Evolutionary conservation across 495 filamentous ascomycete species (phyloP).

Genomic region (Penicillium lagena): DNA sequence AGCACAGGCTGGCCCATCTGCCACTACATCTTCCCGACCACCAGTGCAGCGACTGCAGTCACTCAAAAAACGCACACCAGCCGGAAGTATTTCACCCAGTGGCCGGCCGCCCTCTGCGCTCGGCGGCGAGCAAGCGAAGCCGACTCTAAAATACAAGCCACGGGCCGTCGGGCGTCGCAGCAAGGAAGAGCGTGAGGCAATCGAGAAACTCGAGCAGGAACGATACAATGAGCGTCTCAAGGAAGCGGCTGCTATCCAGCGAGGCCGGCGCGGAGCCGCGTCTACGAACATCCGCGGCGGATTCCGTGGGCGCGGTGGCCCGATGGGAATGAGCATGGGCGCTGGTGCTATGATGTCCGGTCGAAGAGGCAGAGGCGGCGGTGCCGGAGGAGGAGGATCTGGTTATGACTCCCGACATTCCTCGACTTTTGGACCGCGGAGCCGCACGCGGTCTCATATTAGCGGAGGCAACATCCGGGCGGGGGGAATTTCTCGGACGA

Average conservation of each 20-base stretch:
- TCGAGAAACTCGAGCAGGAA: constrained; percentile 41
- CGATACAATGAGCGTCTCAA: constrained; percentile 36
- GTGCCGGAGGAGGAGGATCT: constrained; percentile 13
- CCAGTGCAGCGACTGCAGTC: constrained; percentile 40
- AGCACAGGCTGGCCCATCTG: constrained; percentile 3
- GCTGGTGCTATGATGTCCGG: constrained; percentile 9
- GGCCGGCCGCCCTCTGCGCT: constrained; percentile 16
- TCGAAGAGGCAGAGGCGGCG: constrained; percentile 8
- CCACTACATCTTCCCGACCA: constrained; percentile 17
- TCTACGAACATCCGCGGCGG: constrained; percentile 17
- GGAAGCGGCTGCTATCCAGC: constrained; percentile 38
- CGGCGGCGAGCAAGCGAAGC: constrained; percentile 25
- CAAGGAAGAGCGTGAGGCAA: constrained; percentile 47
- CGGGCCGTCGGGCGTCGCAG: constrained; percentile 39
- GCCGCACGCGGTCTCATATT: constrained; percentile 21
- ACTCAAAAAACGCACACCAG: constrained; percentile 31
- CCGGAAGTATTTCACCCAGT: constrained; percentile 30
- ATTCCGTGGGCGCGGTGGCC: constrained; percentile 28
- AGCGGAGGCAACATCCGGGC: constrained; percentile 13
- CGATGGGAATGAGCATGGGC: constrained; percentile 22
- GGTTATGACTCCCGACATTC: too few species aligned
- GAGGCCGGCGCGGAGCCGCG: constrained; percentile 19
- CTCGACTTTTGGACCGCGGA: constrained; percentile 7
- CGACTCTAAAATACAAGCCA: constrained; percentile 43
- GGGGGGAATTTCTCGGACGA: constrained; percentile 32